phyloP scores from a whole-genome alignment of 2,329 filamentous ascomycete species.

The Alternaria tenuissima region DNA sequence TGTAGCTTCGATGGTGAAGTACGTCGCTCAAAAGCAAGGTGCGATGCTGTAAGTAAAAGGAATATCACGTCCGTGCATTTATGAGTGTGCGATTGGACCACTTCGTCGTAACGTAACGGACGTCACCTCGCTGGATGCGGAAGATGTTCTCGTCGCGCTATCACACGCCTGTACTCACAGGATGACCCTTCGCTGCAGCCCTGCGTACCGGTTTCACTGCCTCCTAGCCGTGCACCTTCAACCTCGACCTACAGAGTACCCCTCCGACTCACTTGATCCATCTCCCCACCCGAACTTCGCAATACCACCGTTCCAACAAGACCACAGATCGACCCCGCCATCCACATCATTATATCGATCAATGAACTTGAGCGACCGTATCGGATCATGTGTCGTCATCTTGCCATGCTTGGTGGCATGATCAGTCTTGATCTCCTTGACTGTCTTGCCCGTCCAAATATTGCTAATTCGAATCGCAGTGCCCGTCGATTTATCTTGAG shows the following conservation, averaged over 20 bases:
- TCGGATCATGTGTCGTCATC: background rate
- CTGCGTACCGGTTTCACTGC: background rate
- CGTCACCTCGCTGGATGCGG: background rate
- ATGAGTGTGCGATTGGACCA: background rate
- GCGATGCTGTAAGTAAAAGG: background rate
- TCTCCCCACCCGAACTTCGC: slow-evolving; percentile 21
- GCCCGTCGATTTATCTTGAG: slow-evolving; percentile 30
- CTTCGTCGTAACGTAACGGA: background rate
- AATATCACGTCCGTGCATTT: background rate
- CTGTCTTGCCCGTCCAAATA: slow-evolving; percentile 41
- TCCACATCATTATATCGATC: slow-evolving; percentile 28
- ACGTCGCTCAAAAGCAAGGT: background rate
- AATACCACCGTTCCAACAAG: slow-evolving; percentile 30
- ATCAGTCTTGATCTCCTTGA: slow-evolving; percentile 30
- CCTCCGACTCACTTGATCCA: background rate
- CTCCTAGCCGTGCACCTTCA: background rate
- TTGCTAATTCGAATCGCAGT: slow-evolving; percentile 40
- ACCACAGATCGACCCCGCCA: slow-evolving; percentile 34
- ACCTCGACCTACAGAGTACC: too few species aligned
- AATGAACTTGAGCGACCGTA: slow-evolving; percentile 42
- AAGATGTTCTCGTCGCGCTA: background rate
- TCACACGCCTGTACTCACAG: background rate
- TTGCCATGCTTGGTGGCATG: background rate
- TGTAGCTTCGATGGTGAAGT: background rate
- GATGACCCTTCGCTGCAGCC: too few species aligned